Conservation (phyloP, 2,329 filamentous ascomycete genomes). For the Orbilia ellipsospora region DNA sequence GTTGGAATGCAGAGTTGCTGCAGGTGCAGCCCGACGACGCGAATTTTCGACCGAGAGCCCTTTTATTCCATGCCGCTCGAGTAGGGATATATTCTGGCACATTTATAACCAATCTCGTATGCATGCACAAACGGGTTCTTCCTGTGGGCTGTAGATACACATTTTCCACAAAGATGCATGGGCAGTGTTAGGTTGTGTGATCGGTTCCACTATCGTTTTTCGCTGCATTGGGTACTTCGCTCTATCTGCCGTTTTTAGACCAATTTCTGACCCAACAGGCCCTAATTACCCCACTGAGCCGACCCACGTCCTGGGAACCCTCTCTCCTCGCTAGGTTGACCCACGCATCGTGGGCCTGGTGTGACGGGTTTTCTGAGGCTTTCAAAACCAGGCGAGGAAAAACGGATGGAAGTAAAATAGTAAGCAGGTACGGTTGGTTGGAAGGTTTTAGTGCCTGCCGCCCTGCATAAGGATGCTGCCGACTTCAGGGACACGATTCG, state of each 20-base stretch:
- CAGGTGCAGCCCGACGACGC: background rate
- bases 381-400: slow-evolving; percentile 10
- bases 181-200: background rate
- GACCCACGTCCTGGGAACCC: slow-evolving; percentile 7
- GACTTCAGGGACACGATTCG: slow-evolving; percentile 35
- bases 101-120: slow-evolving; percentile 1
- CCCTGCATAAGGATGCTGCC: slow-evolving; percentile 13
- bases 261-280: slow-evolving; percentile 36
- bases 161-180: too few species aligned
- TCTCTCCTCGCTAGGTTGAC: slow-evolving; percentile 4
- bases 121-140: too few species aligned
- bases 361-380: slow-evolving; percentile 15
- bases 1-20: slow-evolving; percentile 24
- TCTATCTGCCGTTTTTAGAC: slow-evolving; percentile 38
- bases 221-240: slow-evolving; percentile 24
- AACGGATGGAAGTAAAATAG: slow-evolving; percentile 17
- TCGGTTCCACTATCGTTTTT: background rate
- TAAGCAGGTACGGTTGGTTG: slow-evolving; percentile 7
- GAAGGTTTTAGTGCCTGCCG: slow-evolving; percentile 14
- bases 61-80: background rate
- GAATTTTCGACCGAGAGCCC: background rate
- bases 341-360: background rate
- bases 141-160: too few species aligned
- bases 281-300: slow-evolving; percentile 2
- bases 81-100: background rate